Base-by-base conservation (phyloP, 2,329 filamentous ascomycete species). In the Cladophialophora psammophila region DNA sequence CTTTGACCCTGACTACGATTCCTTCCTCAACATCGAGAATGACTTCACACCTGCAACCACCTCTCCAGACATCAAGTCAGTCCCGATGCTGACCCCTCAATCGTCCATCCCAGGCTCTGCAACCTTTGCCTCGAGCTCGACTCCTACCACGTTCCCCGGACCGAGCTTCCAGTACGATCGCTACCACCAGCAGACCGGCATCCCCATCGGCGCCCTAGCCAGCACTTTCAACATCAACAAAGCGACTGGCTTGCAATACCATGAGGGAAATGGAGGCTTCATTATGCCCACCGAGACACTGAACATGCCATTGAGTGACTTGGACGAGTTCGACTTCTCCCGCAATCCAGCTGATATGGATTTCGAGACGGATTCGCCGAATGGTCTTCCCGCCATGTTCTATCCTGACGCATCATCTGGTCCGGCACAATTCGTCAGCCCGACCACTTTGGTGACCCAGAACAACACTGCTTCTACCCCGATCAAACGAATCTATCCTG, bases 151-250 rank as follows among this genome's bases (percentile, higher is more conserved):
- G 20, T 87, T 94, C 75, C 89, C 88, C 56, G 92, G 89, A 40
- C 94, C 95, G 8, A 97, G 93, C 79, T 94, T 97, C 82, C 92
- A 96, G 80, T 98, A 98, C 84, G 92, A 93, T 75, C 89, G 92
- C 76, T 96, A 97, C 83, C 92, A 93, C 82, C 95, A 99, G 78
- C 94, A 97, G 83, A 97, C 95, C 3, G 93, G 94, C 70, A 89
- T 97, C 35, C 92, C 95, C 0, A 90, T 92, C 1, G 93, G 93
- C 69, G 94, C 93, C 60, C 83, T 95, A 70, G 89, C 90, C 50
- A 91, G 88, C 79, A 91, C 94, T 12, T 87, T 95, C 76, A 91
- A 91, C 40, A 87, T 95, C 74, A 93, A 91, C 78, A 85, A 91
- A 75, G 81, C 80, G 70, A 85, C 72, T 55, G 75, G 76, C 5